phyloP scores from a whole-genome alignment of 352 stramenopile species.

The Globisporangium abappressorium region DNA sequence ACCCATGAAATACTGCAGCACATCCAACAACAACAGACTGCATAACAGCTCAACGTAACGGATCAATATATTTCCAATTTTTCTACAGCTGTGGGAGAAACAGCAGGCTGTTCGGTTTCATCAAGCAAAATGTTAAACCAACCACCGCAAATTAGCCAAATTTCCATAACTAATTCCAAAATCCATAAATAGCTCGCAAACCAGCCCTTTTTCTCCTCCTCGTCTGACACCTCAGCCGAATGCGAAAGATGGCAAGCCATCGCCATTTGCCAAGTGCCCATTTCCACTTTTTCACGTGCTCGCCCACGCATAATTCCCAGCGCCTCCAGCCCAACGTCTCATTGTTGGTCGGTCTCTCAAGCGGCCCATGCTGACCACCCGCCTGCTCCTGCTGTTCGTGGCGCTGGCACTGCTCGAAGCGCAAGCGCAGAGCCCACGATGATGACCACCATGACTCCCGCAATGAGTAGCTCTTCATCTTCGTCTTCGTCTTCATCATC shows the following conservation, averaged over 20 bases:
- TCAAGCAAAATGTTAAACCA: not conserved
- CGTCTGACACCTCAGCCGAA: not conserved
- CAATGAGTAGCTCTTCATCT: not conserved
- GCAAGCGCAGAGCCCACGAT: not conserved
- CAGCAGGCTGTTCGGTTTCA: not conserved
- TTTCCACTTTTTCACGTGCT: not conserved
- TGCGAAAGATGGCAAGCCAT: not conserved
- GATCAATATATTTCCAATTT: not conserved
- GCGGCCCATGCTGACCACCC: not conserved
- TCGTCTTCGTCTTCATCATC: not conserved
- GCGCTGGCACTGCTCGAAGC: not conserved
- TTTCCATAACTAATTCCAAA: not conserved
- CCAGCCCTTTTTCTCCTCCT: constrained; percentile 1
- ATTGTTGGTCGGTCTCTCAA: not conserved
- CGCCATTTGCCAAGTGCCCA: not conserved
- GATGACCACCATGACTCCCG: not conserved
- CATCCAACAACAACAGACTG: not conserved
- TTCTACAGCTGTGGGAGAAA: not conserved
- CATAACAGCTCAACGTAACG: not conserved
- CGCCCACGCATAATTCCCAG: not conserved
- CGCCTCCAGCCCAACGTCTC: not conserved
- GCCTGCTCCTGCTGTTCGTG: not conserved
- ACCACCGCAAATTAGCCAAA: not conserved
- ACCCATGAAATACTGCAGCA: not conserved
- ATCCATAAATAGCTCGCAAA: not conserved